Evolutionary conservation across 176 grass and related monocot genomes (phyloP), one percentile per base, ranked within the genome.

Genomic region (Microstegium vimineum): DNA sequence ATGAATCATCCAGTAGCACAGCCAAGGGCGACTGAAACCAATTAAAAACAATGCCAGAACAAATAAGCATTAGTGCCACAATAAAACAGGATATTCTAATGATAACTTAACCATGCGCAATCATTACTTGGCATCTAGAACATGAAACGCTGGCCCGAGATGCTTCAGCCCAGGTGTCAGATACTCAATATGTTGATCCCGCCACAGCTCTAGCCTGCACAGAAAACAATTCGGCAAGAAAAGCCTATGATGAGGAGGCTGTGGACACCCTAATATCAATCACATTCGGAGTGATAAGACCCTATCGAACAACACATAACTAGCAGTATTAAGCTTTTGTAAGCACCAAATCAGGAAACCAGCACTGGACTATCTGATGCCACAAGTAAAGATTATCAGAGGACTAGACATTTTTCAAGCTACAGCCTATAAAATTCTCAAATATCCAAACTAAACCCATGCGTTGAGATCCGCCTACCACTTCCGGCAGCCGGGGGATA

Each of bases 1-100:
- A 70, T 95, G 96, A 75, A 93, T 78, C 73, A 98, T 98, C 96
- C 96, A 98, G 40, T 98, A 98, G 81, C 96, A 98, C 42, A 98
- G 7, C 93, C 93, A 98, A 83, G 96, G 93, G 47, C 93, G 96
- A 79, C 96, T 98, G 81, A 38, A 88, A 88, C 27, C 41, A 66
- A 92, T 66, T 52, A 74, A 60, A 71, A 83, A 57, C 34, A 61
- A 57, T 84, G 59, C 49, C 0, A 62, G 67, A 63, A 79, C 8
- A 78, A 52, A 14, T 69, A 46, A 27, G 76, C 11, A 78, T 34
- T n/a, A 81, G 27, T 45, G 27, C 8, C 22, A 51, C 16, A 64
- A 73, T 68, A 35, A 47, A 74, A 75, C 17, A 81, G 5, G 27
- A 81, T 60, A 18, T 69, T 41, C 33, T 31, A 9, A 17, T 34